phyloP scores from a whole-genome alignment of 371 early-diverging fungal genomes.

The Mortierella sp. region DNA sequence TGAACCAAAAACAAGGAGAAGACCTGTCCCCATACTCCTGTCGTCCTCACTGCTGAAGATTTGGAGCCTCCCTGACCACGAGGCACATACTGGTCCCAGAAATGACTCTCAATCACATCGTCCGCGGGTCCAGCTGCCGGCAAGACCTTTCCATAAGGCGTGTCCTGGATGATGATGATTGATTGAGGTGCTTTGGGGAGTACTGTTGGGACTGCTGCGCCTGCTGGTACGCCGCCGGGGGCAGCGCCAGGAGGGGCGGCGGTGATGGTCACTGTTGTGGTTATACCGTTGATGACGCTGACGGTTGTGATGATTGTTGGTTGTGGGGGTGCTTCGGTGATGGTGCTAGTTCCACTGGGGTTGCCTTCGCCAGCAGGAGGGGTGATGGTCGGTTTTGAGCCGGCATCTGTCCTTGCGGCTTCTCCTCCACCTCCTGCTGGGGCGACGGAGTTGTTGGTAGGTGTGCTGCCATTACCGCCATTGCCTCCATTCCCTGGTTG shows the following conservation, averaged over 20 bases:
- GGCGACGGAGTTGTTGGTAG: neutral
- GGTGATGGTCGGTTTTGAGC: neutral
- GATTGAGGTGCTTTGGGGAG: slow-evolving; percentile 46
- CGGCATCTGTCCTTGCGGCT: neutral
- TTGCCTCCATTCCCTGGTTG: neutral
- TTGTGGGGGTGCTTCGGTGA: neutral
- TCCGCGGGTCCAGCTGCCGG: slow-evolving; percentile 45
- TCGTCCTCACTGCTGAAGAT: neutral
- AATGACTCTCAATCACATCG: slow-evolving; percentile 38
- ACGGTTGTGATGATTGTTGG: slow-evolving; percentile 31
- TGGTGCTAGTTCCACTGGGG: neutral
- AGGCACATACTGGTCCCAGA: slow-evolving; percentile 40
- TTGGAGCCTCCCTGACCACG: neutral
- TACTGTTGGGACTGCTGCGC: neutral
- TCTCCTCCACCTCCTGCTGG: neutral
- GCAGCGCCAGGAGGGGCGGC: neutral
- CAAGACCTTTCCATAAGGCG: slow-evolving; percentile 36
- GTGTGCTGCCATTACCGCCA: neutral
- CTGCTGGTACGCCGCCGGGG: neutral
- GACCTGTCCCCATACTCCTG: neutral
- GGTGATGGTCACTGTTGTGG: slow-evolving; percentile 20
- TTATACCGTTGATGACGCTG: slow-evolving; percentile 31
- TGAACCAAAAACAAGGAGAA: neutral
- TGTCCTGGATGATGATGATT: slow-evolving; percentile 29
- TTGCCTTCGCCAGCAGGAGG: neutral